Evolutionary conservation across 352 stramenopile species (phyloP), one percentile per base, ranked within the genome.

Genomic region (Aphanomyces astaci): DNA sequence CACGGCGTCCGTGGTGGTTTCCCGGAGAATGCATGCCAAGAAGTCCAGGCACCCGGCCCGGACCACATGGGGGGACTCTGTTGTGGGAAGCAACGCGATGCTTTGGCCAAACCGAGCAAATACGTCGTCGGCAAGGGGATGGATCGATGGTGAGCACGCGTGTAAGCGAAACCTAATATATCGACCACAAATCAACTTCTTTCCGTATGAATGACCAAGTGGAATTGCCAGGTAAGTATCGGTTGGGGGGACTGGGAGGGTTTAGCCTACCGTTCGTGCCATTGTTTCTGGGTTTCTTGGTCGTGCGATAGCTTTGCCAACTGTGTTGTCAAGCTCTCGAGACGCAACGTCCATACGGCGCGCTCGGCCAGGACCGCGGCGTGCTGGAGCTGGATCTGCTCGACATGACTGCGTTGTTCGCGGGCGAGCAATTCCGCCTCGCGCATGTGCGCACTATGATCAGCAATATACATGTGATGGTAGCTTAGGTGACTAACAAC

Each of bases 51-150:
- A 79, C 2, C 81, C 81, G 13, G 75, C 75, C 25, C 79, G 72
- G n/a, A 80, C 72, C 3, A 86, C 78, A 19, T 79, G 75, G 0
- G 72, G 72, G 2, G 84, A 76, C 19, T 75, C 63, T 0, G 66
- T 73, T 1, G 78, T 74, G n/a, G 81, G 84, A 1, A 92, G 71
- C 22, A 92, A 60, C 15, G 84, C 81, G 9, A 92, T 78, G 60
- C 73, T 89, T 57, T 92, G 84, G 0, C 81, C 80, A 71, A 92
- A 92, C 39, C 76, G 78, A 17, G 81, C 80, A 67, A 92, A 81
- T 10, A 83, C 79, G 43, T 89, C 78, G 28, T 90, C 75, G 0
- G 76, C 75, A 30, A 54, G 25, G 24, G 59, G 15, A 22, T 45
- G 17, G 27, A 19, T 40, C 17, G 48, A 40, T 28, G 31, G 43